These are phyloP conservation scores for Penicillium ochrochloron DNA, from an alignment of 495 filamentous ascomycete genomes.

Conservation along the genomic window DNA sequence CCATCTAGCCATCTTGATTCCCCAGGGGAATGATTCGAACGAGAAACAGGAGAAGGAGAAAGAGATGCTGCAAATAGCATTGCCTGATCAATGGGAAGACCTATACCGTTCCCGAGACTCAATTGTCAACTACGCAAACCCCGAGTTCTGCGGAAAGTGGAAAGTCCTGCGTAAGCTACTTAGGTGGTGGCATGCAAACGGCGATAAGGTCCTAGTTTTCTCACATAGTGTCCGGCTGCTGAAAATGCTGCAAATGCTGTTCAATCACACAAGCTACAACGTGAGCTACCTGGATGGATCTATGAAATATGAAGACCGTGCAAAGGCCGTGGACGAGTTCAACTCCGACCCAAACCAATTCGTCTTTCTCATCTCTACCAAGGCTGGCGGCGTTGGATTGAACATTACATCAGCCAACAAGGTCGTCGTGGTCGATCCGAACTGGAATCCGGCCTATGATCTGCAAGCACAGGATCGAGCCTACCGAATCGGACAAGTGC, in stretches of 20 bases:
- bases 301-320: constrained; percentile 83
- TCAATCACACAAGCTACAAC: constrained; percentile 88
- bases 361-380: constrained; percentile 94
- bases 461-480: constrained; percentile 96
- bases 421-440: constrained; percentile 95
- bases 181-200: constrained; percentile 84
- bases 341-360: constrained; percentile 89
- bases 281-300: constrained; percentile 89
- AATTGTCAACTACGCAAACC: constrained; percentile 81
- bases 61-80: constrained; percentile 72
- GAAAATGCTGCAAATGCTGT: constrained; percentile 83
- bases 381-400: constrained; percentile 85
- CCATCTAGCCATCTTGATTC: constrained; percentile 88
- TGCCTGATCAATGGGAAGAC: constrained; percentile 77
- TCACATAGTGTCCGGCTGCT: constrained; percentile 86
- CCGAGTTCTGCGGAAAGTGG: constrained; percentile 97
- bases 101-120: constrained; percentile 77
- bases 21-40: constrained; percentile 62
- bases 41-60: constrained; percentile 87
- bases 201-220: constrained; percentile 94
- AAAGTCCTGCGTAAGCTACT: constrained; percentile 86
- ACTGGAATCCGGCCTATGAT: constrained; percentile 95
- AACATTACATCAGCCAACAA: constrained; percentile 99
- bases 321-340: constrained; percentile 82
- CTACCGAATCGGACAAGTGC: constrained; percentile 90